Evolutionary conservation across 371 early-diverging fungal genomes (phyloP).

Genomic region (Rhizoclosmatium hyalinum): DNA sequence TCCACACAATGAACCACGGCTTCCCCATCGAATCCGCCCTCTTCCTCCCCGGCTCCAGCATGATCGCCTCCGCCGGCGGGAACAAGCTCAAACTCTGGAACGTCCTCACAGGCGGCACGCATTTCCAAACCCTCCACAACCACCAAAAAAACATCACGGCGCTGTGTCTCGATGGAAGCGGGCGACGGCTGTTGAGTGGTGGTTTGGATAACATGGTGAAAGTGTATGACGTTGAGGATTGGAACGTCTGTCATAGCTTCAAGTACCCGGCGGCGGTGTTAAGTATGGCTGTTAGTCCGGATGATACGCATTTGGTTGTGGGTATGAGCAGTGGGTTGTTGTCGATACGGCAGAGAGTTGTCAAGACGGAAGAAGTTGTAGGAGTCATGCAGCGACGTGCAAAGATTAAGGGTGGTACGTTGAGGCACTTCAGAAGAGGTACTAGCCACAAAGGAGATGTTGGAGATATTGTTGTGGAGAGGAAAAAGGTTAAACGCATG

Average conservation of each 20-base stretch:
- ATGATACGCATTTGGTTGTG: slow-evolving; percentile 86
- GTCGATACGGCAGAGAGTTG: slow-evolving; percentile 80
- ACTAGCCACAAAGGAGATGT: slow-evolving; percentile 41
- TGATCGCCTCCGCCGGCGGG: slow-evolving; percentile 75
- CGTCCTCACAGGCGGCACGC: slow-evolving; percentile 79
- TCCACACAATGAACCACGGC: slow-evolving; percentile 82
- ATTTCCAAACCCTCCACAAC: slow-evolving; percentile 76
- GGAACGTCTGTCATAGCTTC: slow-evolving; percentile 83
- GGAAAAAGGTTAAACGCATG: slow-evolving; percentile 66
- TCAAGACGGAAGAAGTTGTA: slow-evolving; percentile 48
- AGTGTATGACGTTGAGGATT: slow-evolving; percentile 84
- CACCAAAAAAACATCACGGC: slow-evolving; percentile 95
- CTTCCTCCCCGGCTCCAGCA: slow-evolving; percentile 83
- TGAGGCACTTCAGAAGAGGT: slow-evolving; percentile 79
- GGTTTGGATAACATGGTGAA: slow-evolving; percentile 96
- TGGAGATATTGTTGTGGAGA: slow-evolving; percentile 29
- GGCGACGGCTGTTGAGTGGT: slow-evolving; percentile 82
- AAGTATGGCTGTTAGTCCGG: slow-evolving; percentile 72
- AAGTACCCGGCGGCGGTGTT: slow-evolving; percentile 93
- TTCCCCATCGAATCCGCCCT: slow-evolving; percentile 88
- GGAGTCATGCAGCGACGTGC: slow-evolving; percentile 22
- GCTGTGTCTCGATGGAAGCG: slow-evolving; percentile 78
- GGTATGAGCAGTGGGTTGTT: slow-evolving; percentile 93
- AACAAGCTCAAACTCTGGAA: slow-evolving; percentile 86
- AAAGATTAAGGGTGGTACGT: slow-evolving; percentile 29